These are phyloP conservation scores for Plantago ovata DNA, from an alignment of 257 asterid species.

Conservation along the genomic window DNA sequence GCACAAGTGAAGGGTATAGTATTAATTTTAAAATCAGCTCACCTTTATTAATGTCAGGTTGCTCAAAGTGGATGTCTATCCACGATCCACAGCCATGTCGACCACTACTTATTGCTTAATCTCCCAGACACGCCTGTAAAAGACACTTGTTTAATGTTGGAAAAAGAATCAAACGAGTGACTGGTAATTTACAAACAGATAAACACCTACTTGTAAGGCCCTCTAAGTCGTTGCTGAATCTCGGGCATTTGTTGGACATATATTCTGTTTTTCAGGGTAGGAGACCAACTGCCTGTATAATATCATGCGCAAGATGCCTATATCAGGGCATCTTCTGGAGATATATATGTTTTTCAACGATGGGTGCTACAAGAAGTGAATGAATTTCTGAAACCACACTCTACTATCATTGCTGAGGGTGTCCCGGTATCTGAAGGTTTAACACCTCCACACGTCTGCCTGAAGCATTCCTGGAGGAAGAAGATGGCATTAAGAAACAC, in stretches of 20 bases:
- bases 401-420: constrained; percentile 48
- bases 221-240: constrained; percentile 62
- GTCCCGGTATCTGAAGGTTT: constrained; percentile 74
- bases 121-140: constrained; percentile 86
- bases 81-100: constrained; percentile 97
- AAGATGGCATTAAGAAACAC: not conserved
- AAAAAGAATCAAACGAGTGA: not conserved
- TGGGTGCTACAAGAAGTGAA: constrained; percentile 90
- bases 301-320: constrained; percentile 87
- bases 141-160: constrained; percentile 16
- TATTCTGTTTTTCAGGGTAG: constrained; percentile 69
- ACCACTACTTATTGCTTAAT: constrained; percentile 73
- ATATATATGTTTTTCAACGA: too few species aligned
- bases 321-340: constrained; percentile 99
- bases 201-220: constrained; percentile 64
- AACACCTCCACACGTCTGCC: constrained; percentile 89
- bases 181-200: constrained; percentile 1
- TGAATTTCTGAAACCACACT: constrained; percentile 73
- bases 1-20: too few species aligned
- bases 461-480: constrained; percentile 72
- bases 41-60: constrained; percentile 72
- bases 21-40: too few species aligned
- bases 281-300: constrained; percentile 91
- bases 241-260: constrained; percentile 78
- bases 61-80: constrained; percentile 94